Evolutionary conservation across 371 early-diverging fungal species (phyloP).

Genomic region (Mucor indicus): DNA sequence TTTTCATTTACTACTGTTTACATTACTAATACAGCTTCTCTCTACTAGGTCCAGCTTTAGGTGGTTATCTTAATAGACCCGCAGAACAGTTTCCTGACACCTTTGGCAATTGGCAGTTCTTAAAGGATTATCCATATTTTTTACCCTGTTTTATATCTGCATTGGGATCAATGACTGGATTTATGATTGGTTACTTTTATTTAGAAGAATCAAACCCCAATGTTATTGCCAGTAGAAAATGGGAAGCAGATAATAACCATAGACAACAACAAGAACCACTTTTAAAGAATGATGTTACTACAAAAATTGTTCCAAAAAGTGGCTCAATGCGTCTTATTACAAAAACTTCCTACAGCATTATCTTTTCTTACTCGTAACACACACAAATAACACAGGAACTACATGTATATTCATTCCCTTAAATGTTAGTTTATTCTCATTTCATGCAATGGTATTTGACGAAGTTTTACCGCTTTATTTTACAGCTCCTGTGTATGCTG

Average conservation of each 20-base stretch:
- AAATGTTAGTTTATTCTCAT: conserved; percentile 50
- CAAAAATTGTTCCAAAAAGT: not conserved
- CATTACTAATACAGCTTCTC: no score
- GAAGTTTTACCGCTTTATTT: conserved; percentile 69
- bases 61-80: conserved; percentile 80
- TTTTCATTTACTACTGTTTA: no score
- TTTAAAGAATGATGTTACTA: not conserved
- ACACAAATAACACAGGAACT: not conserved
- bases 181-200: conserved; percentile 63
- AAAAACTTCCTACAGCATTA: conserved; percentile 26
- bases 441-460: conserved; percentile 75
- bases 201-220: conserved; percentile 71
- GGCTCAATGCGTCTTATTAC: conserved; percentile 15
- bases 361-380: conserved; percentile 37
- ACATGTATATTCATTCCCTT: not conserved
- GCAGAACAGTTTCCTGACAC: conserved; percentile 63
- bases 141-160: conserved; percentile 83
- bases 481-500: conserved; percentile 48
- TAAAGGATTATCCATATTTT: conserved; percentile 77
- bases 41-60: conserved; percentile 39
- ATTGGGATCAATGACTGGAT: conserved; percentile 61
- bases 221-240: conserved; percentile 15
- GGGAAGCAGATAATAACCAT: conserved; percentile 3
- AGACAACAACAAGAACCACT: not conserved
- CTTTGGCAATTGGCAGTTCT: conserved; percentile 65